phyloP scores from a whole-genome alignment of 305 asterid species.

The Stenogyne calaminthoides region DNA sequence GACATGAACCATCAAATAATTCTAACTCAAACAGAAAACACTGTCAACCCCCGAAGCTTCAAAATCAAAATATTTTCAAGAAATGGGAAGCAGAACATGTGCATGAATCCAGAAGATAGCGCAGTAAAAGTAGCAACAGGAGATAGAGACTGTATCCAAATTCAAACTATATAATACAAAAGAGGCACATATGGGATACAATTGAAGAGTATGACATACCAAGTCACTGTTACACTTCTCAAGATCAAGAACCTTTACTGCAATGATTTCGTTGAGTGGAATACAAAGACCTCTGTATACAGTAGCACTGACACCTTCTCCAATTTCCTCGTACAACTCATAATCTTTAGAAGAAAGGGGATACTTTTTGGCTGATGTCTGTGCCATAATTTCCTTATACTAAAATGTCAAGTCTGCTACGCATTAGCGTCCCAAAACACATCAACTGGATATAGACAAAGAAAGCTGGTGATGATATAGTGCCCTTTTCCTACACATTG shows the following conservation, averaged over 20 bases:
- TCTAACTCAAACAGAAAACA: constrained; percentile 18
- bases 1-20: constrained; percentile 8
- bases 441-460: constrained; percentile 35
- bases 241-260: constrained; percentile 95
- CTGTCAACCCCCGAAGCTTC: background rate
- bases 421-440: constrained; percentile 27
- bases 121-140: constrained; percentile 15
- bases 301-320: constrained; percentile 96
- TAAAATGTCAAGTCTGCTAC: constrained; percentile 31
- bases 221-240: constrained; percentile 91
- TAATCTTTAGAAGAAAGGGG: constrained; percentile 77
- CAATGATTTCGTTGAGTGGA: constrained; percentile 79
- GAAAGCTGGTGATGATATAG: constrained; percentile 28
- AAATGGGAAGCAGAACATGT: constrained; percentile 12
- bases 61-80: background rate
- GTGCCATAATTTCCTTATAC: constrained; percentile 57
- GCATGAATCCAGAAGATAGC: constrained; percentile 10
- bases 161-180: constrained; percentile 19
- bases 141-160: constrained; percentile 8
- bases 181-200: background rate
- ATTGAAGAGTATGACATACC: constrained; percentile 50
- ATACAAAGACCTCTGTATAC: constrained; percentile 85
- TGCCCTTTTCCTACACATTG: constrained; percentile 33
- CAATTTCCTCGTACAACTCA: constrained; percentile 79
- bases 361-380: constrained; percentile 53